These are phyloP conservation scores for Boletus patriciae DNA, from an alignment of 768 basidiomycete genomes.

Conservation along the genomic window DNA sequence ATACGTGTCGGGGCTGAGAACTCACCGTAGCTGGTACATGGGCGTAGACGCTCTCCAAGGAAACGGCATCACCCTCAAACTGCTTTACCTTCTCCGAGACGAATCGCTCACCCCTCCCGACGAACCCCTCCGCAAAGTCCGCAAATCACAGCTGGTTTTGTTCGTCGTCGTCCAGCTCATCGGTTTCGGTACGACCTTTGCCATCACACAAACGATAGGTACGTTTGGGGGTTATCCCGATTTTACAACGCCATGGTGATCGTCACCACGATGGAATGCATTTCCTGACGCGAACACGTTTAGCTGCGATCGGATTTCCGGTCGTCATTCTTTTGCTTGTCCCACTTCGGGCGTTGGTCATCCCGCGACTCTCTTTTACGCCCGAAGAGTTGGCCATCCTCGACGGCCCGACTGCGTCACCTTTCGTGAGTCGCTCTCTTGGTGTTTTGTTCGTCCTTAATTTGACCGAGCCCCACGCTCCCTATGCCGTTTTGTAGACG, in stretches of 20 bases:
- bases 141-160: slow-evolving; percentile 67
- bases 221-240: slow-evolving; percentile 12
- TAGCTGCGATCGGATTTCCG: slow-evolving; percentile 89
- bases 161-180: slow-evolving; percentile 76
- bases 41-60: slow-evolving; percentile 76
- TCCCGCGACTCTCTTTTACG: slow-evolving; percentile 76
- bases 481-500: slow-evolving; percentile 28
- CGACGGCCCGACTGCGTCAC: slow-evolving; percentile 88
- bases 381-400: slow-evolving; percentile 76
- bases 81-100: slow-evolving; percentile 80
- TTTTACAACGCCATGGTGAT: background rate
- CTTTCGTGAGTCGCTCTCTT: slow-evolving; percentile 62
- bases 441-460: background rate
- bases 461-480: background rate
- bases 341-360: slow-evolving; percentile 67
- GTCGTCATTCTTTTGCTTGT: slow-evolving; percentile 83
- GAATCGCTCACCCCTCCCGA: slow-evolving; percentile 53
- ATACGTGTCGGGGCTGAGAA: background rate
- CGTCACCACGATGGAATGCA: too few species aligned
- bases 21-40: slow-evolving; percentile 79
- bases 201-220: slow-evolving; percentile 90
- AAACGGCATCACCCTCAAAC: slow-evolving; percentile 81
- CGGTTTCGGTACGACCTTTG: slow-evolving; percentile 86
- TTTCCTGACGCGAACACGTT: background rate
- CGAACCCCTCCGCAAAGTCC: slow-evolving; percentile 74